Evolutionary conservation across 129 eudicot species (phyloP), one percentile per base, ranked within the genome.

Genomic region (Deinandra increscens): DNA sequence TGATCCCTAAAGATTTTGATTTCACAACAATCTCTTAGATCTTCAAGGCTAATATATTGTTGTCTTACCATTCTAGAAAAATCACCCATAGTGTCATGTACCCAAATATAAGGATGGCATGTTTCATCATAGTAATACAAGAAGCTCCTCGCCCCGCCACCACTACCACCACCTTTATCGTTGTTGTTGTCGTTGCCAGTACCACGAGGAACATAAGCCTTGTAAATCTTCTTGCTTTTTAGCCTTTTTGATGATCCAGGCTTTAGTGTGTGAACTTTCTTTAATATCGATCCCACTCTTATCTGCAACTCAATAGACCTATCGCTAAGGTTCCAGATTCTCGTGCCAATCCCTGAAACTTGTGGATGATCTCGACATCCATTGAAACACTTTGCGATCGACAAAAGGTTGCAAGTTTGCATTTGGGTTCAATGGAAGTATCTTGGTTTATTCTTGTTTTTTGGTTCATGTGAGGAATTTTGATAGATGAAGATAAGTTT

Each of bases 11-110:
- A 88, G 45, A 91, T 83, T 41, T 76, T 88, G n/a, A 91, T 88
- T 75, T 91, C 97, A 1, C 84, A 91, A 77, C 87, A 91, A 77
- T 88, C 87, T 60, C 96, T 88, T 70, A 91, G 79, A 66, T 91
- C 97, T 49, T 88, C 97, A 12, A 91, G 97, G 38, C 96, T 91
- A 4, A 88, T 74, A 49, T 86, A 91, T 10, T 91, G 96, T 60
- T 91, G 97, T 69, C 86, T 88, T 59, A 86, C 94, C 97, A 88
- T 88, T 78, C 91, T 86, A 3, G 91, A 82, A 44, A 86, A 88
- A 69, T 81, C 89, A 50, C 93, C 83, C 4, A 76, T 82, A 0
- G 83, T 80, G 48, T 91, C 96, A 72, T 91, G 88, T 37, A 91
- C 73, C 94, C 94, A 88, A 9, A 91, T 82, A 55, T 91, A 91